Conservation (phyloP, 768 basidiomycete species). For the Boletus pseudo-olivaceus region DNA sequence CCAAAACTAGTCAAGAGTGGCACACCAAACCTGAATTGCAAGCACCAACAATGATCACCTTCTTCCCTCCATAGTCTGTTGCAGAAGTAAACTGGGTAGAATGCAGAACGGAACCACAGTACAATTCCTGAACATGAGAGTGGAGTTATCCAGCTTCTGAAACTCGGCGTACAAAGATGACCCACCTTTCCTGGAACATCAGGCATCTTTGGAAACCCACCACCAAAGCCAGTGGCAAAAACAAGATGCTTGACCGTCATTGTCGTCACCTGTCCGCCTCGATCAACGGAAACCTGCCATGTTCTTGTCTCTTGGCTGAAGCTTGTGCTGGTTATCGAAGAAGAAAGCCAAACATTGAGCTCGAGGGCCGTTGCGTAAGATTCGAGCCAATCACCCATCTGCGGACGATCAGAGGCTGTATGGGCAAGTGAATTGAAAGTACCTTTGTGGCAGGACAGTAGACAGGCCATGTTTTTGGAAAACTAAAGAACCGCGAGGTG, state of each 20-base stretch:
- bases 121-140: constrained; percentile 38
- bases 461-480: constrained; percentile 52
- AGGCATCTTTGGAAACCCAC: constrained; percentile 46
- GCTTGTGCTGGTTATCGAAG: constrained; percentile 33
- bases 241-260: constrained; percentile 49
- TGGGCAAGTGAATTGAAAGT: neutral
- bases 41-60: constrained; percentile 61
- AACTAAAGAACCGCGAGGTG: constrained; percentile 31
- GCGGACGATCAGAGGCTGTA: neutral
- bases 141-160: neutral
- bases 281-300: constrained; percentile 43
- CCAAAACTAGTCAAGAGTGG: constrained; percentile 1
- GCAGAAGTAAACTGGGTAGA: constrained; percentile 48
- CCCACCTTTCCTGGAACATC: constrained; percentile 40
- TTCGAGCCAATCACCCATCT: constrained; percentile 66
- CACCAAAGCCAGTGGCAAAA: constrained; percentile 52
- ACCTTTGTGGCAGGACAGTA: constrained; percentile 51
- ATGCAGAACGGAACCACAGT: constrained; percentile 52
- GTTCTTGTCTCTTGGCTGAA: constrained; percentile 35
- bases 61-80: constrained; percentile 51
- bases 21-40: constrained; percentile 48
- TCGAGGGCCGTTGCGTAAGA: constrained; percentile 55
- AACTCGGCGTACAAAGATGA: neutral
- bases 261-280: constrained; percentile 28
- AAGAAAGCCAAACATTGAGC: constrained; percentile 57